Base-by-base conservation (phyloP, 495 filamentous ascomycete genomes). In the Neurospora tetrasperma region DNA sequence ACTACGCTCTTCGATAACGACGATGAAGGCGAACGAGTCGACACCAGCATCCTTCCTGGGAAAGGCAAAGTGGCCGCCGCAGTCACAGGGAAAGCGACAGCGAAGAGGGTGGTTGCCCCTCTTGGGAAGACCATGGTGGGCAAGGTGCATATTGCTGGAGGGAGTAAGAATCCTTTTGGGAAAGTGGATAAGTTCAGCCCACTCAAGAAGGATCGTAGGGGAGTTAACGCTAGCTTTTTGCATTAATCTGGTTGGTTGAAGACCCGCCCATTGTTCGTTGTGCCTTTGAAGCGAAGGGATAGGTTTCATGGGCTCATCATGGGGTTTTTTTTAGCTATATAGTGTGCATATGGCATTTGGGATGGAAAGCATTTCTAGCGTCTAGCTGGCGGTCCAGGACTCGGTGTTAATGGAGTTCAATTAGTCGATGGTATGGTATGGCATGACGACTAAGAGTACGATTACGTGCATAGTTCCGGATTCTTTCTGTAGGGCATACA, bases 151-250 rank as follows among this genome's bases (percentile, higher is more conserved):
- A 66, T 66, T 66, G 27, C 69, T 81, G 59, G 82, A 78, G 23
- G 80, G 75, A 20, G 75, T 78, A 82, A 77, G 70, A 84, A 78
- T 42, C 79, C 83, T 1, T 82, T 81, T 71, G 80, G 78, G 6
- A 82, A 86, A 73, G 78, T 82, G 70, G 54, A 66, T 35, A 81
- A 83, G 38, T 96, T 97, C 79, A 93, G 90, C 44, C 94, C 94
- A 7, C 80, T 97, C 71, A 97, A 97, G 83, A 89, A 87, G 81
- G 90, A 96, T 75, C 89, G 88, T 76, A 91, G 87, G 79, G 82
- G 82, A 69, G 82, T 85, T 16, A 83, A 83, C 48, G 85, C 86
- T 76, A 88, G 86, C 74, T 87, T 88, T 73, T 78, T 88, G 72
- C 85, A 79, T 69, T 88, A 81, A 71, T 27, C 43, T 38, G 46